Percentiles rank a stretch among this genome's conserved stretches.
Evolutionary conservation across 139 green algal genomes (phyloP).

Genomic region (Chlorella vulgaris): DNA sequence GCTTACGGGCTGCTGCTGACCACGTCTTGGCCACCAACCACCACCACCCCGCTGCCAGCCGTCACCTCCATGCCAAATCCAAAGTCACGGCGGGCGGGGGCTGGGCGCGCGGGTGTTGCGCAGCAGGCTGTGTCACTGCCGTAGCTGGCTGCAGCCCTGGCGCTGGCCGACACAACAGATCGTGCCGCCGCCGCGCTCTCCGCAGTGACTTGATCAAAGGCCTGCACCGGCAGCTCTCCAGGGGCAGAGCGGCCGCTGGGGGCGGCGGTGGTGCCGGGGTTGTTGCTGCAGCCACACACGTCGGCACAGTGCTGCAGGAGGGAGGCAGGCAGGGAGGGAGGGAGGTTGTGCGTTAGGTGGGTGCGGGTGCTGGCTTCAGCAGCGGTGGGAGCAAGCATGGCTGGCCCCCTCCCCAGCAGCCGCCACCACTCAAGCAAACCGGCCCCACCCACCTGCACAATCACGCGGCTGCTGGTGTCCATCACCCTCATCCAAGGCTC

Average conservation of each 20-base stretch:
- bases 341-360: not conserved
- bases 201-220: not conserved
- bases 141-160: too few species aligned
- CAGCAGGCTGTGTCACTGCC: too few species aligned
- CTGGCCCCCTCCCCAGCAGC: not conserved
- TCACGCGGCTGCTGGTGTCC: not conserved
- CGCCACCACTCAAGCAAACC: not conserved
- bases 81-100: too few species aligned
- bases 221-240: not conserved
- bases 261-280: not conserved
- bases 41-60: too few species aligned
- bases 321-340: not conserved
- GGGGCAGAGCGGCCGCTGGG: not conserved
- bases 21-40: too few species aligned
- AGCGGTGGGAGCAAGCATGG: not conserved
- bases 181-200: too few species aligned
- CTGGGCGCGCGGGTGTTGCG: too few species aligned
- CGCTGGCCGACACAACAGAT: too few species aligned
- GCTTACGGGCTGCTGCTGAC: too few species aligned
- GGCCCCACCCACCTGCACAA: conserved; percentile 3
- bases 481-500: conserved; percentile 31
- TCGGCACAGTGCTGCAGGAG: conserved; percentile 28
- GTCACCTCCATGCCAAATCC: too few species aligned
- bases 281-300: conserved; percentile 15
- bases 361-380: too few species aligned